These are phyloP conservation scores for Nothophaeocryptopus gaeumannii DNA, from an alignment of 2,329 filamentous ascomycete species.

Conservation along the genomic window DNA sequence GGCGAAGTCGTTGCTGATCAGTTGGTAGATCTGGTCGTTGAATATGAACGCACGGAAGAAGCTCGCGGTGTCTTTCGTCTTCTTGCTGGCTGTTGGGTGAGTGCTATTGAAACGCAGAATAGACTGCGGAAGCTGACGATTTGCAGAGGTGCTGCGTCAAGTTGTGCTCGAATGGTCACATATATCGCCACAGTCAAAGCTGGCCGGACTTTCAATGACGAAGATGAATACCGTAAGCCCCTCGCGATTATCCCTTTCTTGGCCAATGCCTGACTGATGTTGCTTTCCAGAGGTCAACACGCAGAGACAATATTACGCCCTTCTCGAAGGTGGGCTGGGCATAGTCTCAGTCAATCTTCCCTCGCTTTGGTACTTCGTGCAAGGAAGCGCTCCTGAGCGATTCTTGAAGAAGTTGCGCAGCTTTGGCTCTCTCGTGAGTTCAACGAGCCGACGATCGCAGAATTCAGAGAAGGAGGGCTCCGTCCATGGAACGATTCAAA, in stretches of 20 bases:
- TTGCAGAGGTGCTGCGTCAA: not conserved
- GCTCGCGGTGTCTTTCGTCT: not conserved
- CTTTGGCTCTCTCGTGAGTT: not conserved
- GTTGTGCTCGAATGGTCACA: slow-evolving; percentile 4
- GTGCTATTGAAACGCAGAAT: not conserved
- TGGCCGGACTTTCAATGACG: not conserved
- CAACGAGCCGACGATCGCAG: too few relatives aligned
- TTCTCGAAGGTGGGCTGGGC: slow-evolving; percentile 8
- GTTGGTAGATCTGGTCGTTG: slow-evolving; percentile 3
- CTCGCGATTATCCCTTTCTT: not conserved
- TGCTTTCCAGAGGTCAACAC: slow-evolving; percentile 3
- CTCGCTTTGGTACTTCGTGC: slow-evolving; percentile 5
- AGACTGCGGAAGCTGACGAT: not conserved
- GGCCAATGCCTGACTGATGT: not conserved
- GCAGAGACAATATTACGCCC: not conserved
- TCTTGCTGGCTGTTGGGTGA: slow-evolving; percentile 4
- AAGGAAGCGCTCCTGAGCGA: not conserved
- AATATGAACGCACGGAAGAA: not conserved
- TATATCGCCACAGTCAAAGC: not conserved
- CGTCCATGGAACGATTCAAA: too few relatives aligned
- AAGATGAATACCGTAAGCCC: slow-evolving; percentile 6
- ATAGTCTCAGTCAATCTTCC: slow-evolving; percentile 5
- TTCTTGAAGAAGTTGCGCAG: not conserved
- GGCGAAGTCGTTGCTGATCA: not conserved
- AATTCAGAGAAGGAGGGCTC: too few relatives aligned